A percentile compares a stretch with the other conserved stretches of the same genome.
These are phyloP conservation scores for Micractinium sp. DNA, from an alignment of 139 green algal genomes.

Conservation along the genomic window DNA sequence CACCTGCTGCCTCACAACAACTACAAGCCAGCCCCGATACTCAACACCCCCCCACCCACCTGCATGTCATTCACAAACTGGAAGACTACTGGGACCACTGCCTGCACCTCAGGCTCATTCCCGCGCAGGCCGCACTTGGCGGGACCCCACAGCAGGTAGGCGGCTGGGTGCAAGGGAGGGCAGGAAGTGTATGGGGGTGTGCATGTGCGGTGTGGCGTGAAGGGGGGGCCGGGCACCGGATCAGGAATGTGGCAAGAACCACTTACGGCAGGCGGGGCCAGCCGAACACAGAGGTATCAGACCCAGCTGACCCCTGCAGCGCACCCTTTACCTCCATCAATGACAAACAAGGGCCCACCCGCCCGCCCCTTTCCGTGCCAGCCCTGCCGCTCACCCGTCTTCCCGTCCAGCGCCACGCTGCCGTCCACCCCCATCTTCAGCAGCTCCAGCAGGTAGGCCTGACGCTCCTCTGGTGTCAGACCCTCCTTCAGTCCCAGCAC, in stretches of 20 bases:
- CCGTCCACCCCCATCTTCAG: neutral
- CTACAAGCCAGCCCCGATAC: neutral
- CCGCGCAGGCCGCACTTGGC: neutral
- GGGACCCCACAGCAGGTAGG: slow-evolving; percentile 9
- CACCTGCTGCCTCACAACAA: neutral
- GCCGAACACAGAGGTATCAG: too few relatives aligned
- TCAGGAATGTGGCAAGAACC: neutral
- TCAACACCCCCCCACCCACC: neutral
- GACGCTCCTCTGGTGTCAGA: neutral
- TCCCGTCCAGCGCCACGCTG: neutral
- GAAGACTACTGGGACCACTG: neutral
- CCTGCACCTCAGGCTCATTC: neutral
- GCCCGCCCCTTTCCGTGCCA: neutral
- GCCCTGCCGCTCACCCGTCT: neutral
- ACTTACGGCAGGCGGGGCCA: neutral
- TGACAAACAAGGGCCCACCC: neutral
- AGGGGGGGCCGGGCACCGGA: neutral
- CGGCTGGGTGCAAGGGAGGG: neutral
- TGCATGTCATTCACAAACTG: neutral
- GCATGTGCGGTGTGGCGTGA: too few relatives aligned
- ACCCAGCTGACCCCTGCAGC: neutral
- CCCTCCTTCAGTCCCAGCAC: neutral
- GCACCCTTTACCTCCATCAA: neutral
- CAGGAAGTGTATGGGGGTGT: neutral
- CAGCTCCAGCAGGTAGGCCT: neutral